Conservation (phyloP, 495 filamentous ascomycete species). For the Xanthoparmelia taractica region DNA sequence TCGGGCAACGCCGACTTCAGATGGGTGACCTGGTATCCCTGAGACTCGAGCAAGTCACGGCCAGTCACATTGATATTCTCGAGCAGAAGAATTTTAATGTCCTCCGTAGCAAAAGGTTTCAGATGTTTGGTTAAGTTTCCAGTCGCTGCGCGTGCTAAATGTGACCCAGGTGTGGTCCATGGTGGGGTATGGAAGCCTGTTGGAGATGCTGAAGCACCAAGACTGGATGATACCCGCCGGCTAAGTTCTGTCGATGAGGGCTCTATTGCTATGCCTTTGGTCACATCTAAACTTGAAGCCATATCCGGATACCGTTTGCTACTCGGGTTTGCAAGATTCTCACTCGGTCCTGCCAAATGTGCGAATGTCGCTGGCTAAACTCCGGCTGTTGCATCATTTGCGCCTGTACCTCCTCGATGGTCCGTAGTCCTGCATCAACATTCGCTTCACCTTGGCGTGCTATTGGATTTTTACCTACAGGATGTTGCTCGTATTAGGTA, state of each 20-base stretch:
- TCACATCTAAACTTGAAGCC: constrained; percentile 17
- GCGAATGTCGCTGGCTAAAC: background rate
- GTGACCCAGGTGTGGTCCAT: constrained; percentile 37
- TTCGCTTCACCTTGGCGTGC: background rate
- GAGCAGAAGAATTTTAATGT: constrained; percentile 91
- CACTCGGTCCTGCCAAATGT: no score
- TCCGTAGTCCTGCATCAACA: background rate
- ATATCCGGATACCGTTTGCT: constrained; percentile 2
- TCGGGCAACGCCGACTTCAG: constrained; percentile 84
- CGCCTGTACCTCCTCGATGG: background rate
- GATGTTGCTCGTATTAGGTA: background rate
- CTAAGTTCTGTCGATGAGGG: constrained; percentile 18
- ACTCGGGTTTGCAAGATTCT: background rate
- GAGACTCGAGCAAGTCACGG: constrained; percentile 64
- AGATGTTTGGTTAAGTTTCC: constrained; percentile 59
- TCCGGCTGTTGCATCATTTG: background rate
- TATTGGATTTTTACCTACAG: background rate
- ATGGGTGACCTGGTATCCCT: constrained; percentile 95
- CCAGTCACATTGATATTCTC: constrained; percentile 96
- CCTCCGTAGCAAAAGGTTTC: constrained; percentile 90
- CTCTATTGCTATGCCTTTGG: constrained; percentile 19
- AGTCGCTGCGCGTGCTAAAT: constrained; percentile 33
- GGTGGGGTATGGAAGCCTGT: constrained; percentile 56
- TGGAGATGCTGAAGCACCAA: constrained; percentile 55
- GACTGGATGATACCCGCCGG: constrained; percentile 43